Evolutionary conservation across 176 grass and related monocot species (phyloP).

Genomic region (Triticum turgidum): DNA sequence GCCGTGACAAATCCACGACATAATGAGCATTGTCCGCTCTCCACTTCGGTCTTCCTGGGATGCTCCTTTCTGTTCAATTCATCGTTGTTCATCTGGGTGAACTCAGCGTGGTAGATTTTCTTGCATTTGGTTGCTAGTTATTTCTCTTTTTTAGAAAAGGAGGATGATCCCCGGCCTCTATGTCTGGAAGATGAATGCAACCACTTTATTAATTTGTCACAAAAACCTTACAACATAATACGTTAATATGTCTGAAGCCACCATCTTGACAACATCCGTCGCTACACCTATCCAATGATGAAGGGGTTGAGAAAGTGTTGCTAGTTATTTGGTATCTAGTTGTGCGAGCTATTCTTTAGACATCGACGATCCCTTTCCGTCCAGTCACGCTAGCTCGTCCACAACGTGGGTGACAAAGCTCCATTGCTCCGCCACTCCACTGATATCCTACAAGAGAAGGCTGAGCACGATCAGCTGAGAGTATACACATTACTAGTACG

Average conservation of each 20-base stretch:
- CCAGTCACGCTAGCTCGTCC: conserved; percentile 51
- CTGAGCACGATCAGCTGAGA: too few relatives aligned
- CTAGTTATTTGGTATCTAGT: conserved; percentile 41
- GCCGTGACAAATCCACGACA: too few relatives aligned
- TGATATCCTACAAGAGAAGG: conserved; percentile 49
- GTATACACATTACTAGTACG: background rate
- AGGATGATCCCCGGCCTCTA: too few relatives aligned
- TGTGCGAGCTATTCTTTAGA: conserved; percentile 51
- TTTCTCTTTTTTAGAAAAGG: too few relatives aligned
- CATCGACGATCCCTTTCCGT: conserved; percentile 37
- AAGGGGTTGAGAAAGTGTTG: too few relatives aligned
- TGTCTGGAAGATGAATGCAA: too few relatives aligned
- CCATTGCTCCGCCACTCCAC: conserved; percentile 68
- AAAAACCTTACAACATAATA: too few relatives aligned
- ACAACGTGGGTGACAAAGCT: conserved; percentile 71
- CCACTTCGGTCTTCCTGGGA: background rate
- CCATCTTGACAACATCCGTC: too few relatives aligned
- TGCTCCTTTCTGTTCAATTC: conserved; percentile 35
- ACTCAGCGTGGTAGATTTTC: conserved; percentile 64
- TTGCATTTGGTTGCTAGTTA: conserved; percentile 60
- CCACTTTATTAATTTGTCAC: too few relatives aligned
- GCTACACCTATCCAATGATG: too few relatives aligned
- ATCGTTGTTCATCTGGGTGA: conserved; percentile 23
- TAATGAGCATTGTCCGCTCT: conserved; percentile 16
- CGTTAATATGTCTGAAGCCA: too few relatives aligned